A percentile compares a stretch with the other conserved stretches of the same genome.
Evolutionary conservation across 148 eudicot species (phyloP).

Genomic region (Euryodendron excelsum): DNA sequence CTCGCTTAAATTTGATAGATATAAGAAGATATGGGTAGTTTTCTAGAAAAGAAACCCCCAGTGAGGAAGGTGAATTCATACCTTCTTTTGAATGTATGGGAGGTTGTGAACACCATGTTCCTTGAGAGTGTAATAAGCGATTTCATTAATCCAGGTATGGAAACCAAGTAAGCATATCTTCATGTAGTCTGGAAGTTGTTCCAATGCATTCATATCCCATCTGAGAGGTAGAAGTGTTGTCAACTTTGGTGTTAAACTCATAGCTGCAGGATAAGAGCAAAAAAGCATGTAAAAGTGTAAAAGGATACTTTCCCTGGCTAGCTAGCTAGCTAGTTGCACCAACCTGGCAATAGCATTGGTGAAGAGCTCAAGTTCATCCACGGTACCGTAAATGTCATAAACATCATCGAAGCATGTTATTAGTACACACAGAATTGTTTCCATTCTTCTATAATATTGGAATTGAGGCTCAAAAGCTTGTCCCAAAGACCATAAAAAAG

Average conservation of each 20-base stretch:
- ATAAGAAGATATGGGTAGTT: too few relatives aligned
- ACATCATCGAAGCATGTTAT: conserved; percentile 16
- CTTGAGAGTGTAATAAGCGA: conserved; percentile 6
- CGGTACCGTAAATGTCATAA: conserved; percentile 15
- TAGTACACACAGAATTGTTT: conserved; percentile 12
- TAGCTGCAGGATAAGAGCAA: not conserved
- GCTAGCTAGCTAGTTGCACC: too few relatives aligned
- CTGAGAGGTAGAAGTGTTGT: not conserved
- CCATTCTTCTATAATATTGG: conserved; percentile 2
- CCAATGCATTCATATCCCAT: conserved; percentile 10
- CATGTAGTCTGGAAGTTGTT: conserved; percentile 12
- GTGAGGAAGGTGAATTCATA: not conserved
- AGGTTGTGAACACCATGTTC: not conserved
- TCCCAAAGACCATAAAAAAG: conserved; percentile 27
- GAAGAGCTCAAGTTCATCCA: conserved; percentile 15
- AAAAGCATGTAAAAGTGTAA: too few relatives aligned
- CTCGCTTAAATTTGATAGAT: too few relatives aligned
- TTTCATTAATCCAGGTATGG: not conserved
- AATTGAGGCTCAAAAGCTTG: conserved; percentile 19
- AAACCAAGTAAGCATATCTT: conserved; percentile 5
- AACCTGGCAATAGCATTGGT: too few relatives aligned
- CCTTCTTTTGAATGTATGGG: conserved; percentile 1
- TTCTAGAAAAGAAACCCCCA: too few relatives aligned
- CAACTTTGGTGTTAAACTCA: not conserved
- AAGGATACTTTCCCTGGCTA: too few relatives aligned